Base-by-base conservation (phyloP, 1,139 yeast species). In the Lodderomyces pseudojiufengensis region DNA sequence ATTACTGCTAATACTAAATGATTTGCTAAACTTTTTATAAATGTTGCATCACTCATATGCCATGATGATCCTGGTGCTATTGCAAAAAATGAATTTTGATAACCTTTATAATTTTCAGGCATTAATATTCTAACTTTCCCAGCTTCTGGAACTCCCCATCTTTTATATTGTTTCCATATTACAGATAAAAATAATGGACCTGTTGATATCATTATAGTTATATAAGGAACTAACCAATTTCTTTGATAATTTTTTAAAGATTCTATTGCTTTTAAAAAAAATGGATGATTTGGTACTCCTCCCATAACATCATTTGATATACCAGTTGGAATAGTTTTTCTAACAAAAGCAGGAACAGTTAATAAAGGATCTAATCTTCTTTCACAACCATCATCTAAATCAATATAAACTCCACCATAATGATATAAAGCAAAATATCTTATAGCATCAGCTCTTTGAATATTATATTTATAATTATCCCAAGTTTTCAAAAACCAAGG, bases 241-340 rank as follows among this genome's bases (percentile, higher is more conserved):
- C 72, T 68, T 50, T 83, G 73, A 59, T 84, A 87, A 35, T 60
- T 68, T 45, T 78, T 61, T 43, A 88, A 68, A 37, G 73, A 75
- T 44, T 80, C 80, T 46, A 87, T 73, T 12, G 74, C 84, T 55
- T 82, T 82, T 35, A 70, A 57, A 65, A 86, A 87, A 62, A 87
- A 86, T 2, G 96, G 95, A 60, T 88, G 97, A 37, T 72, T 67
- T 23, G 95, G 95, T 10, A 84, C 79, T 3, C 94, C 65, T 9
- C 95, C 96, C 95, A 88, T 84, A 15, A 88, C 88, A 57, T 88
- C 96, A 59, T 88, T 88, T 11, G 95, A 85, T 35, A 88, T 80
- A 37, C 97, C 97, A 0, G 95, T 83, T 23, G 97, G 97, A 6
- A 76, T 64, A 1, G 97, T 88, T 55, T 85, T 85, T 44, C 97